Conservation (phyloP, 768 basidiomycete genomes). For the Cystobasidium ongulense region DNA sequence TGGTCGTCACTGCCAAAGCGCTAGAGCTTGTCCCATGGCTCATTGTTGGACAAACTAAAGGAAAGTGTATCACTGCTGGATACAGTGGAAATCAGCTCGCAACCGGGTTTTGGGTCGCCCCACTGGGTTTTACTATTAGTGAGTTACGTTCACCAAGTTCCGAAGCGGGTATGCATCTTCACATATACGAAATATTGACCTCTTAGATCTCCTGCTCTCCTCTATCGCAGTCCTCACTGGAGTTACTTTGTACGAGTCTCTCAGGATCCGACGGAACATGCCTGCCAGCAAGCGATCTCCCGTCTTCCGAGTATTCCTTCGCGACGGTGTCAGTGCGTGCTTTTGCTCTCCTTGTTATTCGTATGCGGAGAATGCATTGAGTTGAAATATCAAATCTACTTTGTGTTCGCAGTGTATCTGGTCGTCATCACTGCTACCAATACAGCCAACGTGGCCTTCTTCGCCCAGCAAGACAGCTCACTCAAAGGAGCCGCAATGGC, state of each 20-base stretch:
- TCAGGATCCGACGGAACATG: not conserved
- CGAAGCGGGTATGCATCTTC: too few relatives aligned
- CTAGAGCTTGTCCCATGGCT: not conserved
- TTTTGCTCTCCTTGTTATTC: not conserved
- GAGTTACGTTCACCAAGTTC: not conserved
- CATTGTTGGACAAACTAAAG: not conserved
- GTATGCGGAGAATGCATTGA: not conserved
- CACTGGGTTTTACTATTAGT: not conserved
- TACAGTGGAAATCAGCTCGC: not conserved
- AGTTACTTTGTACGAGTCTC: not conserved
- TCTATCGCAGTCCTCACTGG: conserved; percentile 4
- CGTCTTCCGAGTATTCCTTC: not conserved
- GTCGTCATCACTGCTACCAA: conserved; percentile 7
- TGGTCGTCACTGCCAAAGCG: not conserved
- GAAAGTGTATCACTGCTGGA: not conserved
- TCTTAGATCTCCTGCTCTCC: not conserved
- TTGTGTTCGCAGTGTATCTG: conserved; percentile 4
- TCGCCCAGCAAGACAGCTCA: not conserved
- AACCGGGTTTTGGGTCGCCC: not conserved
- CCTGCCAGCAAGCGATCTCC: not conserved
- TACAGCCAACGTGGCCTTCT: conserved; percentile 6
- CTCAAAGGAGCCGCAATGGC: not conserved
- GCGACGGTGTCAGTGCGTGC: not conserved
- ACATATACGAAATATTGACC: not conserved
- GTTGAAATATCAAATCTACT: not conserved